These are phyloP conservation scores for Sonneratia alba DNA, from an alignment of 345 rosid species.

Conservation along the genomic window DNA sequence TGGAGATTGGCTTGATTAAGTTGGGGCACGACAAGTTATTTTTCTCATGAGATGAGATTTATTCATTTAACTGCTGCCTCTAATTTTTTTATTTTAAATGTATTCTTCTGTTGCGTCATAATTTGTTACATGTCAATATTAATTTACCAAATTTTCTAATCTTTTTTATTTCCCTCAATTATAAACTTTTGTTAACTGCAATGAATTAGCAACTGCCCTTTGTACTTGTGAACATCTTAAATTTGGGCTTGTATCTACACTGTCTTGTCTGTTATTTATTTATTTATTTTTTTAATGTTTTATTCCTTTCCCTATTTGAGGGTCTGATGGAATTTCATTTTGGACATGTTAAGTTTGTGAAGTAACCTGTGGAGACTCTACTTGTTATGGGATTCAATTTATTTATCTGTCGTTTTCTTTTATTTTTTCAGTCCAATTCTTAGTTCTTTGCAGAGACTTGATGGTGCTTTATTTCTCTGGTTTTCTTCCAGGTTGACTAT, in stretches of 20 bases:
- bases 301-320: background rate
- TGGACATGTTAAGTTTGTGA: background rate
- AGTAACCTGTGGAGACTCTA: too few relatives aligned
- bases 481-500: slow-evolving; percentile 42
- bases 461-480: background rate
- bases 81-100: background rate
- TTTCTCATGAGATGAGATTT: background rate
- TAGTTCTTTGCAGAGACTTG: background rate
- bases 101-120: background rate
- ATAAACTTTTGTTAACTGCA: background rate
- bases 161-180: background rate
- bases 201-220: background rate
- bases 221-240: background rate
- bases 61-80: background rate
- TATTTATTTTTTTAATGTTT: background rate
- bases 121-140: background rate
- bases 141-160: background rate
- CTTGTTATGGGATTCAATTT: too few relatives aligned
- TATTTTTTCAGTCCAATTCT: background rate
- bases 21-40: background rate
- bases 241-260: background rate
- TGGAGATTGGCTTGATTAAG: background rate
- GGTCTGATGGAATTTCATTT: background rate
- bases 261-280: background rate
- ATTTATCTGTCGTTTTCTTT: too few relatives aligned